Conservation (phyloP, 2,329 filamentous ascomycete species). For the Trichoderma asperellum region DNA sequence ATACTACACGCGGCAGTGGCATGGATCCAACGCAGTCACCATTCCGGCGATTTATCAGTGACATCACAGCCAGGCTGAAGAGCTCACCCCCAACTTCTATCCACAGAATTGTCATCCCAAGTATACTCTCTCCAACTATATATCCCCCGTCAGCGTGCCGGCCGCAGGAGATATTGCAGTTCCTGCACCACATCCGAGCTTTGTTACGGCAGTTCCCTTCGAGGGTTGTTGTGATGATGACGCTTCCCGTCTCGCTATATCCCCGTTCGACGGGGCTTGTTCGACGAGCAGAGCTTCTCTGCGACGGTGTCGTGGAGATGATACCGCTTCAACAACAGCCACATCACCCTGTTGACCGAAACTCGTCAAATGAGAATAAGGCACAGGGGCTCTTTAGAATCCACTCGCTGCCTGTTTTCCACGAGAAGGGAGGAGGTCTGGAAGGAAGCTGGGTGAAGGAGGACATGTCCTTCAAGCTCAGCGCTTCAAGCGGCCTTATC, state of each 20-base stretch:
- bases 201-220: conserved; percentile 70
- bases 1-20: conserved; percentile 53
- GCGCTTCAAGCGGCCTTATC: conserved; percentile 75
- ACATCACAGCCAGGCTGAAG: conserved; percentile 59
- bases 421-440: conserved; percentile 83
- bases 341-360: conserved; percentile 52
- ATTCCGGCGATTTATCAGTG: conserved; percentile 66
- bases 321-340: conserved; percentile 65
- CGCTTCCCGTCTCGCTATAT: conserved; percentile 78
- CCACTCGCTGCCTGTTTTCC: conserved; percentile 80
- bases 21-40: conserved; percentile 34
- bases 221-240: conserved; percentile 72
- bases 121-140: conserved; percentile 80
- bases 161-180: conserved; percentile 76
- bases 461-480: conserved; percentile 89
- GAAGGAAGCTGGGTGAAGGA: conserved; percentile 71
- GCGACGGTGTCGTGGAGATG: conserved; percentile 85
- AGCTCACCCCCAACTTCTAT: conserved; percentile 63
- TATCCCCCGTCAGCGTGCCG: conserved; percentile 71
- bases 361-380: conserved; percentile 64
- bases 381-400: conserved; percentile 85
- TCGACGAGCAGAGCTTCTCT: conserved; percentile 83
- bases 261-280: conserved; percentile 75
- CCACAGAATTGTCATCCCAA: conserved; percentile 84
- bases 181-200: conserved; percentile 77